A percentile compares a stretch with the other conserved stretches of the same genome.
phyloP scores from a whole-genome alignment of 225 moss, liverwort and hornwort genomes.

The Sphagnum contortum region DNA sequence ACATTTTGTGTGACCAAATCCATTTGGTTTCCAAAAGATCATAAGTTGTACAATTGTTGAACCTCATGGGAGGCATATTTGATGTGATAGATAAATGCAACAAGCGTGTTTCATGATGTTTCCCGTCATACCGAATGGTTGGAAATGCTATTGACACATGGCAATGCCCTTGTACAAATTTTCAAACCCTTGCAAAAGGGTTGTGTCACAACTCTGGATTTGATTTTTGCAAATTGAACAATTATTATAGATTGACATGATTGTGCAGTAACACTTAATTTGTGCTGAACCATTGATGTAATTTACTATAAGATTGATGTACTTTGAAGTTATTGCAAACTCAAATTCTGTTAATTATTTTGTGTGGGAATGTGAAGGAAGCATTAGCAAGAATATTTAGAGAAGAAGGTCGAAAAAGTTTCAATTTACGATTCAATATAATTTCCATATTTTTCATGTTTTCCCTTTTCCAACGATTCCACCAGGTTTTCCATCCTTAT shows the following conservation, averaged over 20 bases:
- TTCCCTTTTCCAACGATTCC: constrained; percentile 42
- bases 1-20: neutral
- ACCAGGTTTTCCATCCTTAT: constrained; percentile 17
- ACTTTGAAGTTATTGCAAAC: neutral
- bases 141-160: constrained; percentile 5
- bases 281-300: neutral
- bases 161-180: constrained; percentile 9
- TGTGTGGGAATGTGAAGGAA: constrained; percentile 15
- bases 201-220: neutral
- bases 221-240: neutral
- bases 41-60: too few relatives aligned
- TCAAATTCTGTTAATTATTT: neutral
- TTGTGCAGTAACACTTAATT: too few relatives aligned
- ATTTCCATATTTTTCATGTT: constrained; percentile 44
- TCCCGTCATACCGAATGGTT: constrained; percentile 7
- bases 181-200: too few relatives aligned
- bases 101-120: constrained; percentile 5
- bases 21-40: neutral
- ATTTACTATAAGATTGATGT: neutral
- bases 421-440: constrained; percentile 36
- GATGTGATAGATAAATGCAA: constrained; percentile 8
- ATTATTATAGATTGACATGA: neutral
- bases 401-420: constrained; percentile 43
- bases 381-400: constrained; percentile 40
- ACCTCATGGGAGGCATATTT: too few relatives aligned